Evolutionary conservation across 805 yeast genomes (phyloP), one percentile per base, ranked within the genome.

Genomic region (Candida incommunis): DNA sequence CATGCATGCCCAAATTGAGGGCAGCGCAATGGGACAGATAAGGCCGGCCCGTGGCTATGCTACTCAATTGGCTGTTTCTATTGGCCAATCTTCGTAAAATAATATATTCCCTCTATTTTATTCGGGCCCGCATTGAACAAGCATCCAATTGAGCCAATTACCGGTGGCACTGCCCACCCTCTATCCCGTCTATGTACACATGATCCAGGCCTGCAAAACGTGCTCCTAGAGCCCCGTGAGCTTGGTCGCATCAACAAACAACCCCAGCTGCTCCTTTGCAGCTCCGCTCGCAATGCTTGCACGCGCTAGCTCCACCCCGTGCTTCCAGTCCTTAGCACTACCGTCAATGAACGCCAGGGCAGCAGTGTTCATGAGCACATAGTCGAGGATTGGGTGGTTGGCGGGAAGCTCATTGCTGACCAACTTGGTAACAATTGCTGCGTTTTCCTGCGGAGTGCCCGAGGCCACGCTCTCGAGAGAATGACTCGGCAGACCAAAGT

Each of bases 391-490:
- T 2, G 97, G 84, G 44, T 68, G 56, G 44, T 68, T 51, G 25
- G 58, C 58, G 2, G 61, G 63, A 23, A 63, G 59, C 50, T 71
- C 60, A 37, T 66, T 62, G 47, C 76, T 67, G 22, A 74, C 70
- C 3, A 68, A 65, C 41, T 66, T 56, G 48, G 74, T 72, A 43
- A 87, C 71, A 1, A 71, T 51, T 2, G 54, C 64, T 0, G 98
- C 96, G 60, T 92, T 92, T 56, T 85, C 86, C 26, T 67, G 69
- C 0, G 98, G 95, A 0, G 96, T 84, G 3, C 95, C 92, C 1
- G 95, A 82, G 40, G 73, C 71, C 18, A 92, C 96, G 2, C 68
- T 64, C 3, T 63, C 65, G 34, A 92, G 67, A 0, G 77, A 59
- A 64, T 87, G 95, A 50, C 80, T 82, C 22, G 77, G 72, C 40